Evolutionary conservation across 768 basidiomycete genomes (phyloP).

Genomic region (Psilocybe sp.): DNA sequence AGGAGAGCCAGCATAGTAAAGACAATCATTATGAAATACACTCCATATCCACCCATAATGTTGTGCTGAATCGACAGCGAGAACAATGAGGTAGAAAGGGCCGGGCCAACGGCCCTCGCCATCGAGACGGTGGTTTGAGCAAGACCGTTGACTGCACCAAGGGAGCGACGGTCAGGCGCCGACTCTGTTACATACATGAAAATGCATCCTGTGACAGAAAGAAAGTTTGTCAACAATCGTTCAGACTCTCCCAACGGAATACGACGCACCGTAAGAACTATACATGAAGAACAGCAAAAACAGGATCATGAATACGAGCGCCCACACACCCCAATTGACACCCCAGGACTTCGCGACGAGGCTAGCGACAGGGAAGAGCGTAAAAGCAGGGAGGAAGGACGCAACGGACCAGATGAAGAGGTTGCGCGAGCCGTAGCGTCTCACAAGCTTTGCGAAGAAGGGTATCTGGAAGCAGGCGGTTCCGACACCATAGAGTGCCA

Average conservation of each 20-base stretch:
- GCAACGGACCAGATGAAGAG: conserved; percentile 37
- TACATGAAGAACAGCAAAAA: conserved; percentile 35
- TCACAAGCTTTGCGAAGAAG: conserved; percentile 37
- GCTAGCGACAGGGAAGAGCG: conserved; percentile 45
- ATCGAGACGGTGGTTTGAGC: conserved; percentile 48
- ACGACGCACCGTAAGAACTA: conserved; percentile 37
- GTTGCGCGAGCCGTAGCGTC: conserved; percentile 36
- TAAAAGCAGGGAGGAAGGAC: conserved; percentile 33
- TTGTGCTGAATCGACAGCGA: conserved; percentile 49
- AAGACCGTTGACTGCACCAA: conserved; percentile 59
- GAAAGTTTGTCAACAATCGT: neutral
- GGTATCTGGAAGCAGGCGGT: conserved; percentile 38
- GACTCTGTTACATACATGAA: conserved; percentile 53
- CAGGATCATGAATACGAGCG: conserved; percentile 27
- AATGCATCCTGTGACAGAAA: conserved; percentile 36
- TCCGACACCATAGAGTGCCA: conserved; percentile 35
- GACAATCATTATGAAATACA: conserved; percentile 39
- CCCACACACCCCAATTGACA: conserved; percentile 33
- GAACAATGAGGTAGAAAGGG: conserved; percentile 49
- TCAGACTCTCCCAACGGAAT: neutral
- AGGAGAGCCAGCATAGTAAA: conserved; percentile 33
- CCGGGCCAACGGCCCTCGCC: conserved; percentile 53
- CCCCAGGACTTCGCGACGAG: conserved; percentile 30
- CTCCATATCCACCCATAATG: conserved; percentile 47
- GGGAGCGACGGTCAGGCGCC: conserved; percentile 47